A percentile compares a stretch with the other conserved stretches of the same genome.
These are phyloP conservation scores for Jatropha multifida DNA, from an alignment of 441 rosid species.

Conservation along the genomic window DNA sequence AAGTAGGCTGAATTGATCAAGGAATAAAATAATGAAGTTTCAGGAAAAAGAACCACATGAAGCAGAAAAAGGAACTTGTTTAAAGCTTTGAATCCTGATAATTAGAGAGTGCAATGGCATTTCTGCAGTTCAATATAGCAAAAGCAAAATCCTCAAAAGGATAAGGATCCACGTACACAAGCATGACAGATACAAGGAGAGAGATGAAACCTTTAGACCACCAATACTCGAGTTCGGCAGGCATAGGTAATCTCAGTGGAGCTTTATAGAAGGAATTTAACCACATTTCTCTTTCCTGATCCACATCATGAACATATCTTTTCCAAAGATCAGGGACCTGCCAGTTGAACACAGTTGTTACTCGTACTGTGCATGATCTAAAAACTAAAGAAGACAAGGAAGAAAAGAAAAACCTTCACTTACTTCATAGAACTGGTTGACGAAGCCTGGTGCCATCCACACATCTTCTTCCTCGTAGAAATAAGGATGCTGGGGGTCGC, in stretches of 20 bases:
- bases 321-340: constrained; percentile 96
- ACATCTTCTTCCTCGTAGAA: constrained; percentile 89
- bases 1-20: constrained; percentile 4
- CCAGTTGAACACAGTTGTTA: constrained; percentile 23
- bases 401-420: constrained; percentile 17
- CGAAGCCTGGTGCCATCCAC: constrained; percentile 98
- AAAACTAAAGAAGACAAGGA: constrained; percentile 14
- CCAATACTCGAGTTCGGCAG: constrained; percentile 90
- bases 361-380: constrained; percentile 16
- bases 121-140: constrained; percentile 8
- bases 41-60: neutral
- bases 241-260: constrained; percentile 88
- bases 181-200: neutral
- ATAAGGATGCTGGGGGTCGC: constrained; percentile 90
- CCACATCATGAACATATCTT: constrained; percentile 77
- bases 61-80: neutral
- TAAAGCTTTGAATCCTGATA: neutral
- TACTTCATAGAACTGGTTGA: constrained; percentile 86
- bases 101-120: neutral
- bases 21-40: neutral
- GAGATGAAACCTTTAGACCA: constrained; percentile 62
- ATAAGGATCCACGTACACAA: neutral
- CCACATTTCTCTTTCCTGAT: constrained; percentile 92
- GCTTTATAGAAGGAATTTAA: constrained; percentile 89
- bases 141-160: neutral